Evolutionary conservation across 441 rosid genomes (phyloP).

Genomic region (Syzygium malaccense): DNA sequence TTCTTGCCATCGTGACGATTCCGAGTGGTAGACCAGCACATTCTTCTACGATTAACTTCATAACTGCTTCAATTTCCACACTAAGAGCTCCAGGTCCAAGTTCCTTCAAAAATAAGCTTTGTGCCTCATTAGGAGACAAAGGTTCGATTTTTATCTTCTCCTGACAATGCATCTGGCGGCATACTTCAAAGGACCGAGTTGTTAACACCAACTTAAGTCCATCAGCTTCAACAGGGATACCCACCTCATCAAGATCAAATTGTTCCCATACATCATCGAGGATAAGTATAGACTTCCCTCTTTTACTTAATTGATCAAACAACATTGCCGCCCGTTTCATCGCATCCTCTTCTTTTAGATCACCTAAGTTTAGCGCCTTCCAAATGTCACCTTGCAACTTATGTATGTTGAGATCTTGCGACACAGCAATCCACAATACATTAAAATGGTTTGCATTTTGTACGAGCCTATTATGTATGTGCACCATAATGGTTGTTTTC

Average conservation of each 20-base stretch:
- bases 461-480: not conserved
- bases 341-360: accelerated
- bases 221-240: not conserved
- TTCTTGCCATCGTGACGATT: conserved; percentile 10
- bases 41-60: conserved; percentile 8
- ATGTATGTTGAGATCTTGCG: not conserved
- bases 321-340: not conserved
- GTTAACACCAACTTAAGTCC: conserved; percentile 1
- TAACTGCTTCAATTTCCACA: conserved; percentile 8
- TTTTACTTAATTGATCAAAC: accelerated
- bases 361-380: not conserved
- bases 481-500: not conserved
- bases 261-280: not conserved
- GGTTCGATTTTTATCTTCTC: conserved; percentile 9
- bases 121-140: conserved; percentile 6
- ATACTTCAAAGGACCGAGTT: conserved; percentile 9
- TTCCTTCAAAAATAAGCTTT: conserved; percentile 10
- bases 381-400: not conserved
- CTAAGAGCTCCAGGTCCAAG: not conserved
- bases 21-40: conserved; percentile 19
- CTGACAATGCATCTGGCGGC: conserved; percentile 6
- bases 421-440: not conserved
- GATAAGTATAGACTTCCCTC: not conserved
- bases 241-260: not conserved
- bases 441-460: not conserved